phyloP scores from a whole-genome alignment of 2,329 filamentous ascomycete species.

The Ilyonectria sp. region DNA sequence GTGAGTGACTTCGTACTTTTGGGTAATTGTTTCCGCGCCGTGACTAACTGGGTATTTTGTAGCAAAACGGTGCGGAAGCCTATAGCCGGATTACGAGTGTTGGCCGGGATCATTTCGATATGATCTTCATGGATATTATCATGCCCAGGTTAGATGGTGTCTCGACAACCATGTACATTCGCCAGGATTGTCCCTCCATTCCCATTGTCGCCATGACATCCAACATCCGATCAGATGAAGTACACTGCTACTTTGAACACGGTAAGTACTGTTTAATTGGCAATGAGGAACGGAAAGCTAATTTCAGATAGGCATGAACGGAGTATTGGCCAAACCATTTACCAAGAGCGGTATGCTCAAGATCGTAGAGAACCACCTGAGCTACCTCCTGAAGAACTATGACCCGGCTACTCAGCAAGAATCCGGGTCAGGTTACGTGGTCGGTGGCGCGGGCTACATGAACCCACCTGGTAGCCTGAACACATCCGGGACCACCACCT shows the following conservation, averaged over 20 bases:
- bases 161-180: slow-evolving; percentile 92
- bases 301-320: slow-evolving; percentile 86
- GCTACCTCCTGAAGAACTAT: slow-evolving; percentile 80
- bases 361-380: slow-evolving; percentile 90
- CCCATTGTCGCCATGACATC: slow-evolving; percentile 99
- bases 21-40: background rate
- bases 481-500: slow-evolving; percentile 42
- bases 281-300: slow-evolving; percentile 33
- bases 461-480: slow-evolving; percentile 50
- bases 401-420: slow-evolving; percentile 64
- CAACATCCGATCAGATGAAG: slow-evolving; percentile 96
- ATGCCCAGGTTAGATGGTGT: slow-evolving; percentile 98
- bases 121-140: slow-evolving; percentile 94
- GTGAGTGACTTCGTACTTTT: slow-evolving; percentile 60
- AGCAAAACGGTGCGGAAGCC: slow-evolving; percentile 86
- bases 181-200: slow-evolving; percentile 84
- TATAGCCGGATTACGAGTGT: slow-evolving; percentile 82
- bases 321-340: slow-evolving; percentile 96
- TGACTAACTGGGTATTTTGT: slow-evolving; percentile 33
- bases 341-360: slow-evolving; percentile 88
- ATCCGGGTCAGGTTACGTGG: slow-evolving; percentile 53
- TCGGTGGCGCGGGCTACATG: slow-evolving; percentile 53
- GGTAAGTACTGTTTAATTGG: slow-evolving; percentile 70
- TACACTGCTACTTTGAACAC: slow-evolving; percentile 96
- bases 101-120: slow-evolving; percentile 68